phyloP scores from a whole-genome alignment of 768 basidiomycete genomes.

The Rubroboletus satanas region DNA sequence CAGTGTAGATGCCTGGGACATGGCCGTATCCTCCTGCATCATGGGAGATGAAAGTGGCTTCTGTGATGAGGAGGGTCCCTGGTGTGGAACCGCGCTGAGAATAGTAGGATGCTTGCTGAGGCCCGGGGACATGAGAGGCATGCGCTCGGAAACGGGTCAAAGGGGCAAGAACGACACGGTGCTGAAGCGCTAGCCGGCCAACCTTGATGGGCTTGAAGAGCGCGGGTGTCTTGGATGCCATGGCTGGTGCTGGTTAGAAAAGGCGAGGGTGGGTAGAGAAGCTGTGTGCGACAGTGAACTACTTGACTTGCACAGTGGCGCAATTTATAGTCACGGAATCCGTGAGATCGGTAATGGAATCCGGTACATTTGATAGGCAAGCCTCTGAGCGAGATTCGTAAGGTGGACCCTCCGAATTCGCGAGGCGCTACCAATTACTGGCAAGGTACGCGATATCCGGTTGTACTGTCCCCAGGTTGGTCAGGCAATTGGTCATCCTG shows the following conservation, averaged over 20 bases:
- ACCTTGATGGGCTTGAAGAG: constrained; percentile 49
- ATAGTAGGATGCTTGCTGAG: constrained; percentile 44
- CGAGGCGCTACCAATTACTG: no score
- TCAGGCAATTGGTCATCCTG: not conserved
- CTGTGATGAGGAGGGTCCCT: constrained; percentile 55
- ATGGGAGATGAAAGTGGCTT: constrained; percentile 50
- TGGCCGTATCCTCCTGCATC: constrained; percentile 46
- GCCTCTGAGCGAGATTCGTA: no score
- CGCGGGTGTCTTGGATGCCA: constrained; percentile 1
- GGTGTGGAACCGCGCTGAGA: constrained; percentile 42
- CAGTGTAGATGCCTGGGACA: constrained; percentile 63
- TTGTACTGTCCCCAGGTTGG: not conserved
- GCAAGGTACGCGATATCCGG: not conserved
- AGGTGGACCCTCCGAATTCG: no score
- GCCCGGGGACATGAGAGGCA: constrained; percentile 34
- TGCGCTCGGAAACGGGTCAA: constrained; percentile 44
- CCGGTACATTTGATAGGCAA: no score
- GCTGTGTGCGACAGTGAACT: not conserved
- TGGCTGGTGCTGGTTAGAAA: not conserved
- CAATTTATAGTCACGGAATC: no score
- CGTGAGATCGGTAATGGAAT: no score
- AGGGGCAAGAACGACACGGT: constrained; percentile 54
- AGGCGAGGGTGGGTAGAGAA: not conserved
- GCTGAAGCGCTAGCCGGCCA: constrained; percentile 39
- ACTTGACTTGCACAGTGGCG: not conserved